Percentiles rank a stretch among this genome's conserved stretches.
phyloP scores from a whole-genome alignment of 306 rosid species.

The Alnus rubra region DNA sequence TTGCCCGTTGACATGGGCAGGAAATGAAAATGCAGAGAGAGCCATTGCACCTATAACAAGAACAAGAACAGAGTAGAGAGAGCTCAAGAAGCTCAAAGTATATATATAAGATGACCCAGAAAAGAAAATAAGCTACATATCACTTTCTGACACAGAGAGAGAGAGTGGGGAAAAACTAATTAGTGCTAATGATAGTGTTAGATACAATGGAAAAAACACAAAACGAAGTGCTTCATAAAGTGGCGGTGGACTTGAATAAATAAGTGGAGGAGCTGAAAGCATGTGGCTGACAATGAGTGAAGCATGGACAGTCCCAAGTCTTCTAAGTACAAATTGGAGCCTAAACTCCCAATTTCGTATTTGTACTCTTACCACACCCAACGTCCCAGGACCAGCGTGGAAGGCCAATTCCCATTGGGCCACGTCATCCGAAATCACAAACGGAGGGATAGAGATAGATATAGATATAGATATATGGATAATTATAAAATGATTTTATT shows the following conservation, averaged over 20 bases:
- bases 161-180: slow-evolving; percentile 1
- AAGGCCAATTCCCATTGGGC: slow-evolving; percentile 52
- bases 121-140: background rate
- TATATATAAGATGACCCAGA: slow-evolving; percentile 26
- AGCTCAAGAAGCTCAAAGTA: slow-evolving; percentile 10
- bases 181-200: slow-evolving; percentile 2
- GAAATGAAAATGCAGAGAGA: slow-evolving; percentile 57
- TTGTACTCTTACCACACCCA: background rate
- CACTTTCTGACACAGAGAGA: background rate
- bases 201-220: background rate
- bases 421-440: slow-evolving; percentile 70
- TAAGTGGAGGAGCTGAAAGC: background rate
- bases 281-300: slow-evolving; percentile 19
- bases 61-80: background rate
- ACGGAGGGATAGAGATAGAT: slow-evolving; percentile 48
- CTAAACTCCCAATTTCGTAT: background rate
- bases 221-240: background rate
- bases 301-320: background rate
- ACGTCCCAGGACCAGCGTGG: background rate
- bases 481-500: background rate
- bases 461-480: background rate
- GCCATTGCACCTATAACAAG: slow-evolving; percentile 52
- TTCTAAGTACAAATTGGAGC: background rate
- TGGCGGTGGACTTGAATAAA: slow-evolving; percentile 14
- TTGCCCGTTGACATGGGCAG: slow-evolving; percentile 37